Conservation (phyloP, 371 early-diverging fungal species). For the Apophysomyces sp. region DNA sequence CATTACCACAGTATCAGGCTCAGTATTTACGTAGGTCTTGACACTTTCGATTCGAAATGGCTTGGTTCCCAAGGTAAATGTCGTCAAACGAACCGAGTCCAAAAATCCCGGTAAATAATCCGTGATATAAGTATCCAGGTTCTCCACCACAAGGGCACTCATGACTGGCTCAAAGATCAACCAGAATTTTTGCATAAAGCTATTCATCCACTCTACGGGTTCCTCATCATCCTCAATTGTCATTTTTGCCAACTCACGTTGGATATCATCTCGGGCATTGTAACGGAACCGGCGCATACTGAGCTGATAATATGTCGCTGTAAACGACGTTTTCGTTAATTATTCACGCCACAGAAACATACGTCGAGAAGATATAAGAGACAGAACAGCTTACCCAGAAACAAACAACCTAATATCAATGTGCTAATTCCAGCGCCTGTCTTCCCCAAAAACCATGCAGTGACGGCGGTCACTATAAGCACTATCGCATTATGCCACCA, state of each 20-base stretch:
- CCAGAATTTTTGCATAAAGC: constrained; percentile 86
- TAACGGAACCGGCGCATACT: constrained; percentile 63
- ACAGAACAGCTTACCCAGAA: constrained; percentile 38
- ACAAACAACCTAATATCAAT: constrained; percentile 38
- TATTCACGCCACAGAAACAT: neutral
- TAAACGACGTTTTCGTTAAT: neutral
- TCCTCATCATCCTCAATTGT: constrained; percentile 64
- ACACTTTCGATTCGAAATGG: constrained; percentile 91
- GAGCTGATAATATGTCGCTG: constrained; percentile 68
- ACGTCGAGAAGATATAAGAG: neutral
- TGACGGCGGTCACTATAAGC: constrained; percentile 30
- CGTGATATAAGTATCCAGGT: constrained; percentile 71
- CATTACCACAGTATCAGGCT: constrained; percentile 79
- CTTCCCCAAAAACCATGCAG: constrained; percentile 30
- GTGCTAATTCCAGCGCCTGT: constrained; percentile 44
- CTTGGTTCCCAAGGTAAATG: constrained; percentile 96
- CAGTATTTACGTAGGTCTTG: constrained; percentile 71
- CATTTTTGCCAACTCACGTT: constrained; percentile 54
- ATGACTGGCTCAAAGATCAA: constrained; percentile 92
- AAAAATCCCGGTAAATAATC: constrained; percentile 87
- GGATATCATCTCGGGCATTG: constrained; percentile 67
- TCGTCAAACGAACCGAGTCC: constrained; percentile 85
- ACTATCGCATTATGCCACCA: constrained; percentile 39
- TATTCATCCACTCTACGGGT: constrained; percentile 97
- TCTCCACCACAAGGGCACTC: constrained; percentile 73